A percentile compares a stretch with the other conserved stretches of the same genome.
Conservation (phyloP, 2,329 filamentous ascomycete genomes). For the Cercospora sesami region DNA sequence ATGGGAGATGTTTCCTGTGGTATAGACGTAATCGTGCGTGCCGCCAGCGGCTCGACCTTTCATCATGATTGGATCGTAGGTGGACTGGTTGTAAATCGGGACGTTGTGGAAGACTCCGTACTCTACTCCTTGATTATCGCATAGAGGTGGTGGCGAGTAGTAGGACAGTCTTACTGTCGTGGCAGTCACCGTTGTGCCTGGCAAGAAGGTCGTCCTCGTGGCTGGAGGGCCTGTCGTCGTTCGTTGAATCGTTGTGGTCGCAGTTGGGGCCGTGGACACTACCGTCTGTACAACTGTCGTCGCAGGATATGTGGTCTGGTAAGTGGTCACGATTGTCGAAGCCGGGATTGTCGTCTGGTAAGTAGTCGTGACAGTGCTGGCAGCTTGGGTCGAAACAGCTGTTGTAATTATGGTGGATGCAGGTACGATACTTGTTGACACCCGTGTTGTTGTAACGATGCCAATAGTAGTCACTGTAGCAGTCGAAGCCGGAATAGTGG, state of each 20-base stretch:
- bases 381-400: conserved; percentile 4
- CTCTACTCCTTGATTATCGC: conserved; percentile 21
- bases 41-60: conserved; percentile 8
- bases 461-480: not conserved
- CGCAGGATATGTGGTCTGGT: not conserved
- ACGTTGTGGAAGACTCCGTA: conserved; percentile 19
- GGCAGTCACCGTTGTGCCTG: not conserved
- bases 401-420: not conserved
- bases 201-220: not conserved
- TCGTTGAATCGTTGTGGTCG: not conserved
- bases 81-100: not conserved
- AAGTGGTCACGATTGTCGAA: not conserved
- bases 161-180: not conserved
- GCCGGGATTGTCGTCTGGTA: conserved; percentile 1
- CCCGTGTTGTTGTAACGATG: not conserved
- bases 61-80: conserved; percentile 17
- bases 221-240: conserved; percentile 1
- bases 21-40: conserved; percentile 13
- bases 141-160: conserved; percentile 12
- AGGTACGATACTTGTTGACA: not conserved
- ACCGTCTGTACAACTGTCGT: not conserved
- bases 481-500: conserved; percentile 1
- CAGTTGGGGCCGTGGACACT: not conserved
- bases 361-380: conserved; percentile 5
- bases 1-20: conserved; percentile 1